phyloP scores from a whole-genome alignment of 176 grass and related monocot genomes.

The Oryza officinalis region DNA sequence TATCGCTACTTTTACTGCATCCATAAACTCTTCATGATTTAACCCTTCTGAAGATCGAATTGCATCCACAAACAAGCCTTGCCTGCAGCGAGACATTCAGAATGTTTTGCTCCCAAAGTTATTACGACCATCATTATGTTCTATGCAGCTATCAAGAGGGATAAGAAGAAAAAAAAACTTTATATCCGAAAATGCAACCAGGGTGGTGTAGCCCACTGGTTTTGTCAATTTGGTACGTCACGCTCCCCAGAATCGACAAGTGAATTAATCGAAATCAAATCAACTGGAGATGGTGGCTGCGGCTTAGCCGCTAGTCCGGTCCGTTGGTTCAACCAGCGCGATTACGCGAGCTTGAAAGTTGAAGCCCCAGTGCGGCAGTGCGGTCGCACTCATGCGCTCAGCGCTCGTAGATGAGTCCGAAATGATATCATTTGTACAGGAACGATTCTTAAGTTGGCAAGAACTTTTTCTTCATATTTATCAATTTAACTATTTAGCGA shows the following conservation, averaged over 20 bases:
- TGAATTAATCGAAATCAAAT: slow-evolving; percentile 13
- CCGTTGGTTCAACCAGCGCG: not conserved
- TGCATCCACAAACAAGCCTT: not conserved
- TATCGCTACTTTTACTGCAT: not conserved
- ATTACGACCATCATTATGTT: not conserved
- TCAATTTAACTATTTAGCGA: too few species aligned
- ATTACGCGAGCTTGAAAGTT: not conserved
- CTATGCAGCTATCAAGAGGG: too few species aligned
- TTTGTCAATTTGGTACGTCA: slow-evolving; percentile 35
- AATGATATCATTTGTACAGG: too few species aligned
- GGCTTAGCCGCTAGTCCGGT: not conserved
- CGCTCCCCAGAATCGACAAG: not conserved
- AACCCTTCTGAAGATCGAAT: not conserved
- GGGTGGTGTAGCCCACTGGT: not conserved
- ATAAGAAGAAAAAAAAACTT: not conserved
- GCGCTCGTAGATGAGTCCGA: too few species aligned
- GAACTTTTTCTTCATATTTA: too few species aligned
- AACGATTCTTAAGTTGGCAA: too few species aligned
- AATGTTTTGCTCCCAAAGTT: not conserved
- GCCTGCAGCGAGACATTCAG: not conserved
- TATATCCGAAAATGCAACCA: not conserved
- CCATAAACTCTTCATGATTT: not conserved
- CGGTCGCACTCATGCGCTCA: not conserved
- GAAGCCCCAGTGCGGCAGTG: not conserved
- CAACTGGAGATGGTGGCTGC: not conserved